Conservation (phyloP, 2,329 filamentous ascomycete genomes). For the Magnaporthiopsis rhizophila region DNA sequence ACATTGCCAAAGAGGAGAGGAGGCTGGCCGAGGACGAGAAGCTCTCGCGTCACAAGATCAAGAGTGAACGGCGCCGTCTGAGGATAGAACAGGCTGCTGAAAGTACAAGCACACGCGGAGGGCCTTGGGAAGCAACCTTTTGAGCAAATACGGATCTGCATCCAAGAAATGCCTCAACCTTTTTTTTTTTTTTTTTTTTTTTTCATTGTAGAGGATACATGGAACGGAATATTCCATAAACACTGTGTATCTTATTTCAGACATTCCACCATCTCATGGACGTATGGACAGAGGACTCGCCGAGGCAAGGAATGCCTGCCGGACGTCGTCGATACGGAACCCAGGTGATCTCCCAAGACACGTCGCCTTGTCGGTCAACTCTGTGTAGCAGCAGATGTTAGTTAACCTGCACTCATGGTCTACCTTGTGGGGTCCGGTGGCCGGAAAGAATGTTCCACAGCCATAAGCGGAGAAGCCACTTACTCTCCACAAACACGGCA, state of each 20-base stretch:
- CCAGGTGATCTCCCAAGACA: conserved; percentile 25
- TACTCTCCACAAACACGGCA: conserved; percentile 19
- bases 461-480: too few species aligned
- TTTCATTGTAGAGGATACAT: too few species aligned
- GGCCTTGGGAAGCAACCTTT: not conserved
- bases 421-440: too few species aligned
- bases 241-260: not conserved
- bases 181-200: too few species aligned
- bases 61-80: conserved; percentile 1
- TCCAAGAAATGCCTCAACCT: too few species aligned
- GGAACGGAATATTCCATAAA: too few species aligned
- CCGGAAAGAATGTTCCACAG: too few species aligned
- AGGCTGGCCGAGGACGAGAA: conserved; percentile 22
- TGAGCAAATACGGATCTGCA: too few species aligned
- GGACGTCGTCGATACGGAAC: conserved; percentile 20
- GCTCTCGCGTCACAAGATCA: conserved; percentile 9
- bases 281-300: not conserved
- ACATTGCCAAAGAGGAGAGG: conserved; percentile 32
- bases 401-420: not conserved
- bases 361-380: conserved; percentile 18
- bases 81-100: not conserved
- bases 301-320: conserved; percentile 17
- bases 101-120: not conserved
- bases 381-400: conserved; percentile 13
- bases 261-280: not conserved